A percentile compares a stretch with the other conserved stretches of the same genome.
These are phyloP conservation scores for Russula earlei DNA, from an alignment of 768 basidiomycete species.

Conservation along the genomic window DNA sequence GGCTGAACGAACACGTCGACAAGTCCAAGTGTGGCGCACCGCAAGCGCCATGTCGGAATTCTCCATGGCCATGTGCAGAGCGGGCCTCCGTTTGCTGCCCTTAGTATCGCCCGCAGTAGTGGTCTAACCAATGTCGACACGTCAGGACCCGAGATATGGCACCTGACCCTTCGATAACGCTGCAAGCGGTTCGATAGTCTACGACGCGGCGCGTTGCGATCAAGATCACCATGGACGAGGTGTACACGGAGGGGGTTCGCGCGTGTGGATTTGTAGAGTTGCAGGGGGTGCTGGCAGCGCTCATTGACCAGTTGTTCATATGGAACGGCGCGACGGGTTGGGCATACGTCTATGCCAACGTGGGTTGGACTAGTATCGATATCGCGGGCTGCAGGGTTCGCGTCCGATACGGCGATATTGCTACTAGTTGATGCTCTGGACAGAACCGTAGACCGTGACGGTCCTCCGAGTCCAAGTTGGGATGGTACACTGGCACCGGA, in stretches of 20 bases:
- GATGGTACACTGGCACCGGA: slow-evolving; percentile 35
- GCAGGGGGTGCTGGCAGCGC: neutral
- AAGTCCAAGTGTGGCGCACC: neutral
- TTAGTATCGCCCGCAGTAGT: no score
- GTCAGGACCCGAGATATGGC: slow-evolving; percentile 32
- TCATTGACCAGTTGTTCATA: neutral
- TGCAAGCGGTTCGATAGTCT: slow-evolving; percentile 38
- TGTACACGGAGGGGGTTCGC: slow-evolving; percentile 35
- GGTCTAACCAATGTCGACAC: neutral
- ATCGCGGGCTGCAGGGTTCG: slow-evolving; percentile 42
- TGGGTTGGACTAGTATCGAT: slow-evolving; percentile 41
- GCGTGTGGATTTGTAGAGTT: slow-evolving; percentile 21
- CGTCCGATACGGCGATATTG: slow-evolving; percentile 43
- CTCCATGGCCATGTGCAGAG: neutral
- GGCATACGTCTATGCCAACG: slow-evolving; percentile 32
- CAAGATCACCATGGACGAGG: slow-evolving; percentile 34
- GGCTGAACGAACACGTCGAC: neutral
- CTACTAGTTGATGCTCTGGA: slow-evolving; percentile 26
- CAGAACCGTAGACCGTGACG: neutral
- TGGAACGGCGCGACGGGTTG: neutral
- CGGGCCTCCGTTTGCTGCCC: no score
- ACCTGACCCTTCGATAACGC: slow-evolving; percentile 41
- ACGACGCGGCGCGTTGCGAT: slow-evolving; percentile 34
- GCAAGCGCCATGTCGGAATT: neutral
- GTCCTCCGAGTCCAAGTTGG: slow-evolving; percentile 30